Percentiles rank a stretch among this genome's conserved stretches.
Conservation (phyloP, 345 rosid species). For the Rhodamnia rubescens region DNA sequence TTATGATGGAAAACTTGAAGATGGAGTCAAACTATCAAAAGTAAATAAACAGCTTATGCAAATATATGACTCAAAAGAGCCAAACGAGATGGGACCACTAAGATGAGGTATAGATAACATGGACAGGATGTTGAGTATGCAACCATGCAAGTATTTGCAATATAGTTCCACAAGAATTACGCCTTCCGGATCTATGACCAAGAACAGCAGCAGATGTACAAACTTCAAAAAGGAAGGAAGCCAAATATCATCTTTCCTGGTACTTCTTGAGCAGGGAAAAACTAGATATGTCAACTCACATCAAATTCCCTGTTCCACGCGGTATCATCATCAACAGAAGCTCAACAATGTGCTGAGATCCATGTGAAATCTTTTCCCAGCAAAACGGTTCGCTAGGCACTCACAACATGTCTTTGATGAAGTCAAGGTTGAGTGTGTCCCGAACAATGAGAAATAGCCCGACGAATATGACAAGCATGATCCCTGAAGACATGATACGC, state of each 20-base stretch:
- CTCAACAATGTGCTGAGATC: not conserved
- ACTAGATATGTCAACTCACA: not conserved
- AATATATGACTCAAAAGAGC: not conserved
- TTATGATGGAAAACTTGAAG: not conserved
- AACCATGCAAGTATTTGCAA: not conserved
- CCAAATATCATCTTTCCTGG: not conserved
- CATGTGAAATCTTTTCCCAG: not conserved
- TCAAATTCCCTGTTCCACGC: not conserved
- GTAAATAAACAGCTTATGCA: not conserved
- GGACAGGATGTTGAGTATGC: not conserved
- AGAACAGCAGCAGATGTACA: not conserved
- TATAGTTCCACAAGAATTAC: not conserved
- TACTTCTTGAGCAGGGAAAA: not conserved
- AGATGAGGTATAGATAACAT: not conserved
- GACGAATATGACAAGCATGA: constrained; percentile 61
- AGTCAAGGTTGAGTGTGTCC: constrained; percentile 86
- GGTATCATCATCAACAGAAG: not conserved
- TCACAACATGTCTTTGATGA: constrained; percentile 72
- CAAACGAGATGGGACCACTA: not conserved
- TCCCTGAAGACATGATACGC: constrained; percentile 84
- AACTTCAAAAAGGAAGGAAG: not conserved
- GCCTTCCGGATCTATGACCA: not conserved
- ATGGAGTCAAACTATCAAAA: not conserved
- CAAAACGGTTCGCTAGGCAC: not conserved
- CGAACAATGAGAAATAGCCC: constrained; percentile 80